Evolutionary conservation across 352 stramenopile genomes (phyloP).

Genomic region (Hyaloperonospora arabidopsidis): DNA sequence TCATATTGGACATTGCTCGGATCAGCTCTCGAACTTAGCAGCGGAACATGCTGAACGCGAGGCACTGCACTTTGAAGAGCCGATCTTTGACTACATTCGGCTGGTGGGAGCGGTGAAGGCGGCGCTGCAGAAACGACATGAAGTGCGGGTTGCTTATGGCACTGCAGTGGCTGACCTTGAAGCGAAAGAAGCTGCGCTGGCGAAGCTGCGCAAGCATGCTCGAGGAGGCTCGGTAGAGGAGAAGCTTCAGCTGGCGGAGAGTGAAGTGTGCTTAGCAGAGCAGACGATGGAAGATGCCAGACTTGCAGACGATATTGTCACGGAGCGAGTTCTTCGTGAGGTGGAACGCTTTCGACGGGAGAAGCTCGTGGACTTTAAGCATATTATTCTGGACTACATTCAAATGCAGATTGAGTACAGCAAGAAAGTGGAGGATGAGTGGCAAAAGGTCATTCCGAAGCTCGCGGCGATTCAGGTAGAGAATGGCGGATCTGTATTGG

Average conservation of each 20-base stretch:
- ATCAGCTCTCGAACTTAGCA: conserved; percentile 86
- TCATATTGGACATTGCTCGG: conserved; percentile 89
- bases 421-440: conserved; percentile 85
- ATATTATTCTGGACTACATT: conserved; percentile 95
- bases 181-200: conserved; percentile 50
- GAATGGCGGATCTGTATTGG: conserved; percentile 22
- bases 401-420: conserved; percentile 96
- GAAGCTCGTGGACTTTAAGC: conserved; percentile 92
- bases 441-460: conserved; percentile 68
- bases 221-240: conserved; percentile 49
- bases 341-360: conserved; percentile 96
- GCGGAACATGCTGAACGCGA: conserved; percentile 91
- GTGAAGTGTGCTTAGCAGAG: conserved; percentile 70
- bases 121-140: conserved; percentile 88
- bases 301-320: conserved; percentile 91
- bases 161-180: conserved; percentile 85
- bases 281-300: conserved; percentile 83
- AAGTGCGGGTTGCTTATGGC: conserved; percentile 86
- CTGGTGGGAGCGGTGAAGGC: conserved; percentile 93
- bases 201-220: conserved; percentile 54
- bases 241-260: conserved; percentile 85
- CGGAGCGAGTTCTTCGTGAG: conserved; percentile 91
- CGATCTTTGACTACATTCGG: conserved; percentile 94
- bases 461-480: conserved; percentile 71
- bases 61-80: conserved; percentile 90